Evolutionary conservation across 805 yeast species (phyloP).

Genomic region (Hanseniaspora singularis): DNA sequence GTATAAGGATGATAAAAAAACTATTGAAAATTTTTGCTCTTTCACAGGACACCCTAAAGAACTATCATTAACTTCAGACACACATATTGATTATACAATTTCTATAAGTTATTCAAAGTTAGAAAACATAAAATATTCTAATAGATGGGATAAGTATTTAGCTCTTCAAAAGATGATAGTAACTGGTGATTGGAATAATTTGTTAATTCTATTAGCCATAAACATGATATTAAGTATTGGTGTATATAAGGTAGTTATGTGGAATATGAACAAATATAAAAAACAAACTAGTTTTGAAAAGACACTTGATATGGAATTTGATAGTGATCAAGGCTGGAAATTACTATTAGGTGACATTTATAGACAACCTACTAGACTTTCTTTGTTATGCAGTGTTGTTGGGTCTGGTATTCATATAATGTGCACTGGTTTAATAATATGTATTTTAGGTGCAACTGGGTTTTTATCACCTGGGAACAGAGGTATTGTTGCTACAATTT

Average conservation of each 20-base stretch:
- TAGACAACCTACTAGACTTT: conserved; percentile 61
- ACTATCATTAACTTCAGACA: conserved; percentile 39
- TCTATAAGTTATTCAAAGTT: conserved; percentile 63
- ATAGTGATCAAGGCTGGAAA: conserved; percentile 96
- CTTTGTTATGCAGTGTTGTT: conserved; percentile 64
- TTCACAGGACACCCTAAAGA: conserved; percentile 33
- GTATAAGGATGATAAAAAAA: background rate
- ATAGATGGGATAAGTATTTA: conserved; percentile 95
- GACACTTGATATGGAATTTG: conserved; percentile 54
- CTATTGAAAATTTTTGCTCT: conserved; percentile 27
- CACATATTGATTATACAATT: conserved; percentile 68
- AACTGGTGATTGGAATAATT: conserved; percentile 89
- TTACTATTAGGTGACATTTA: conserved; percentile 90
- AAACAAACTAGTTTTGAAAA: conserved; percentile 52
- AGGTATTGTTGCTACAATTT: conserved; percentile 82
- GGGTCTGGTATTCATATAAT: conserved; percentile 85
- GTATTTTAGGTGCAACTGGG: conserved; percentile 77
- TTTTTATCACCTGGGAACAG: conserved; percentile 86
- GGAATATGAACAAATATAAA: conserved; percentile 79
- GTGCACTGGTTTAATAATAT: conserved; percentile 59
- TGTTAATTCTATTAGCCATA: conserved; percentile 70
- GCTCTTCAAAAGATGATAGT: conserved; percentile 85
- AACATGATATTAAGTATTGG: conserved; percentile 66
- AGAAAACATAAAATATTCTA: conserved; percentile 73
- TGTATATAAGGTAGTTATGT: conserved; percentile 67